Base-by-base conservation (phyloP, 2,329 filamentous ascomycete genomes). In the Hypoxylon sp. region DNA sequence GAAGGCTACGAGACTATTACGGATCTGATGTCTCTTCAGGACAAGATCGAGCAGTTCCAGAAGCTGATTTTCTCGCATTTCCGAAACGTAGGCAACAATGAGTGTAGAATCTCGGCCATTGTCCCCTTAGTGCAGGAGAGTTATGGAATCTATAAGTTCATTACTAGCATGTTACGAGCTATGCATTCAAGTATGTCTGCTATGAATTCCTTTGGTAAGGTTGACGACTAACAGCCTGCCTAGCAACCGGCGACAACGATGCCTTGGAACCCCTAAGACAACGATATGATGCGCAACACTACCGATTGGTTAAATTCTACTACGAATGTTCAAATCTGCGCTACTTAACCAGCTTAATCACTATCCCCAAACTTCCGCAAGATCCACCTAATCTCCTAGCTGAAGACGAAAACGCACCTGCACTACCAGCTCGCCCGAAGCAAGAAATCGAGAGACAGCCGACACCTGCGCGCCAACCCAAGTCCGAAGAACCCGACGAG, bases 101-200 rank as follows among this genome's bases (percentile, higher is more conserved):
- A 99, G 80, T 98, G 95, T 80, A 89, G 95, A 68, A 99, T 99
- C 75, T 97, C 95, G 13, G 93, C 96, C 1, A 83, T 99, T 58
- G 94, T 98, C 21, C 93, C 94, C 2, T 84, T 99, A 46, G 96
- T 99, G 2, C 93, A 97, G 79, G 96, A 99, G 83, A 98, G 94
- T 79, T 99, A 98, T 80, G 96, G 96, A 51, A 98, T 99, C 74
- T 99, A 99, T 86, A 98, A 98, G 81, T 99, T 99, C 79, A 94
- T 98, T 72, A 99, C 96, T 0, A 99, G 96, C 91, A 99, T 99
- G 96, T 82, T 99, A 68, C 89, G 96, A 61, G 96, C 96, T 14
- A 98, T 99, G 94, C 95, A 99, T 79, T 95, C 93, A 2, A 94
- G 92, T 94, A 84, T 77, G 90, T 82, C 11, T 9, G 5, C 9